These are phyloP conservation scores for Lagenidium sp. DNA, from an alignment of 352 stramenopile genomes.

Conservation along the genomic window DNA sequence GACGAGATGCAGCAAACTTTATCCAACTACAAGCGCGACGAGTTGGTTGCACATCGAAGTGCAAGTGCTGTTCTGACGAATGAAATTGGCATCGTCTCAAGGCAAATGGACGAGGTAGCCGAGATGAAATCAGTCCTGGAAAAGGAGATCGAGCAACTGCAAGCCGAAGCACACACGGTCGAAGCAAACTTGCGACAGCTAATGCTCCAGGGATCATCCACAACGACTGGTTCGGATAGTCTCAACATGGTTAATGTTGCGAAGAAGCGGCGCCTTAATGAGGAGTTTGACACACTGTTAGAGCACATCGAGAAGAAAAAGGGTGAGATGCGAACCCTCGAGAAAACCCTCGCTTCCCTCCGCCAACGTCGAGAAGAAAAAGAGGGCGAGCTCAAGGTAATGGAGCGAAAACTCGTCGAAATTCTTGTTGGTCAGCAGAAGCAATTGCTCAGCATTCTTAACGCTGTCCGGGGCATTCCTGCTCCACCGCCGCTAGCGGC, in stretches of 20 bases:
- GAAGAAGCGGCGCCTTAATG: constrained; percentile 74
- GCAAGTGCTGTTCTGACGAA: constrained; percentile 63
- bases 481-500: constrained; percentile 9
- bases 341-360: constrained; percentile 52
- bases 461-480: constrained; percentile 26
- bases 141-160: constrained; percentile 43
- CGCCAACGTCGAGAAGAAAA: constrained; percentile 51
- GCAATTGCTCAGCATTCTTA: constrained; percentile 49
- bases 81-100: constrained; percentile 57
- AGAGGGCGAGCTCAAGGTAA: constrained; percentile 60
- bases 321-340: constrained; percentile 36
- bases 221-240: constrained; percentile 2
- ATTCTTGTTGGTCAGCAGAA: constrained; percentile 83
- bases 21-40: constrained; percentile 76
- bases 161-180: constrained; percentile 44
- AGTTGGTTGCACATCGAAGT: constrained; percentile 64
- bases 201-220: constrained; percentile 32
- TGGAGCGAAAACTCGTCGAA: constrained; percentile 77
- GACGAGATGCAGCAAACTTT: constrained; percentile 59
- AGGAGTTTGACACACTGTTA: constrained; percentile 71
- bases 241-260: constrained; percentile 47
- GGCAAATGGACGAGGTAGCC: constrained; percentile 69
- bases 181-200: constrained; percentile 50
- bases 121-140: constrained; percentile 49
- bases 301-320: constrained; percentile 71